Percentiles rank a stretch among this genome's conserved stretches.
These are phyloP conservation scores for Phialophora tarda DNA, from an alignment of 2,329 filamentous ascomycete species.

Conservation along the genomic window DNA sequence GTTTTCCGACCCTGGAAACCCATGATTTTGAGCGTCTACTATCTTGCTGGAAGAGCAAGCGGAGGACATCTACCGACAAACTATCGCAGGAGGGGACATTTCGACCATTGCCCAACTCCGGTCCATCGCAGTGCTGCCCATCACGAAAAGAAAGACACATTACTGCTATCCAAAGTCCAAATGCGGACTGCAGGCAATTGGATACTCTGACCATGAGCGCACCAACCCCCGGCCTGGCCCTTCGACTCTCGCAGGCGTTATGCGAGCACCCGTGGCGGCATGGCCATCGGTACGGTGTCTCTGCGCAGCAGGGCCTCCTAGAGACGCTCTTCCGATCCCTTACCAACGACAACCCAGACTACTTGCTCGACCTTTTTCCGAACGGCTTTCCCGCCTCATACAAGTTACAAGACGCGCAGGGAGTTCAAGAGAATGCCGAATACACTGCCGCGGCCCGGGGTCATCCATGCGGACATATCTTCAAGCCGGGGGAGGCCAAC, in stretches of 20 bases:
- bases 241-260: slow-evolving; percentile 81
- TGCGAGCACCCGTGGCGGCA: slow-evolving; percentile 75
- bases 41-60: background rate
- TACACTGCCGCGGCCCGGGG: slow-evolving; percentile 91
- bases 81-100: background rate
- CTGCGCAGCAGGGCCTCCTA: slow-evolving; percentile 74
- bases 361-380: slow-evolving; percentile 82
- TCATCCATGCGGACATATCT: slow-evolving; percentile 95
- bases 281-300: slow-evolving; percentile 74
- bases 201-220: slow-evolving; percentile 39
- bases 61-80: background rate
- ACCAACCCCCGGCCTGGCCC: slow-evolving; percentile 66
- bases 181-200: slow-evolving; percentile 22
- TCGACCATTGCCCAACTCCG: background rate
- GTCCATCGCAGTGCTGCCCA: background rate
- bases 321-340: slow-evolving; percentile 85
- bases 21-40: background rate
- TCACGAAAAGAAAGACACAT: background rate
- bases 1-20: background rate
- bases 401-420: slow-evolving; percentile 85
- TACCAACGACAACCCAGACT: slow-evolving; percentile 73
- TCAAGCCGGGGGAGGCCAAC: slow-evolving; percentile 89
- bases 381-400: slow-evolving; percentile 70
- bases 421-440: slow-evolving; percentile 89
- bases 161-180: slow-evolving; percentile 12